These are phyloP conservation scores for Knoxia roxburghii DNA, from an alignment of 257 asterid species.

Conservation along the genomic window DNA sequence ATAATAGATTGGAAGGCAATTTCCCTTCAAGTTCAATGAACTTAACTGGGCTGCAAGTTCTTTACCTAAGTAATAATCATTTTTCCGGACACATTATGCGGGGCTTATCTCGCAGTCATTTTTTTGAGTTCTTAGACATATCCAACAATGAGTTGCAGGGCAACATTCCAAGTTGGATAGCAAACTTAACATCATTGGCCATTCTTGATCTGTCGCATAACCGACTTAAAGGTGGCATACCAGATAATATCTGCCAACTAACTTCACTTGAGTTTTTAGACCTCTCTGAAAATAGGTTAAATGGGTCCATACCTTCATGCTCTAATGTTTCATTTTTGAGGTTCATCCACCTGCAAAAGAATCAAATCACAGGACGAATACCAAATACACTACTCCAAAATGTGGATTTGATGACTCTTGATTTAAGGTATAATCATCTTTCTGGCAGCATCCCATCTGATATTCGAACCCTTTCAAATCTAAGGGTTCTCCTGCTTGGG, in stretches of 20 bases:
- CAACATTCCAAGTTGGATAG: neutral
- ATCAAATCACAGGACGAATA: too few species aligned
- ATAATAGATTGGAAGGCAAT: too few species aligned
- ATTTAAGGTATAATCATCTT: too few species aligned
- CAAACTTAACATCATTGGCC: neutral
- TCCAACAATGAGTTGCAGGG: too few species aligned
- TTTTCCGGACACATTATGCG: neutral
- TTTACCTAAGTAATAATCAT: neutral
- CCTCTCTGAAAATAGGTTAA: too few species aligned
- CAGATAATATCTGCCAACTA: neutral
- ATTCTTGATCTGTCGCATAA: neutral
- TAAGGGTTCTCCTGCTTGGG: too few species aligned
- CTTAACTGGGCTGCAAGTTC: neutral
- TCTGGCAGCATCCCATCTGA: too few species aligned
- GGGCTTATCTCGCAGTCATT: neutral
- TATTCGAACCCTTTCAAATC: too few species aligned
- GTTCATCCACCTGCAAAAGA: constrained; percentile 1
- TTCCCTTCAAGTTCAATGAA: too few species aligned
- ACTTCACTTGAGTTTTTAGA: neutral
- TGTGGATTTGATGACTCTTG: too few species aligned
- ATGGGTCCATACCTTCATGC: constrained; percentile 1
- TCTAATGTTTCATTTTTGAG: neutral
- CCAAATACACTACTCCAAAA: too few species aligned
- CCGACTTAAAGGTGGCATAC: neutral
- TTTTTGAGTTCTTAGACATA: neutral